phyloP scores from a whole-genome alignment of 257 asterid genomes.

The Linaria vulgaris region DNA sequence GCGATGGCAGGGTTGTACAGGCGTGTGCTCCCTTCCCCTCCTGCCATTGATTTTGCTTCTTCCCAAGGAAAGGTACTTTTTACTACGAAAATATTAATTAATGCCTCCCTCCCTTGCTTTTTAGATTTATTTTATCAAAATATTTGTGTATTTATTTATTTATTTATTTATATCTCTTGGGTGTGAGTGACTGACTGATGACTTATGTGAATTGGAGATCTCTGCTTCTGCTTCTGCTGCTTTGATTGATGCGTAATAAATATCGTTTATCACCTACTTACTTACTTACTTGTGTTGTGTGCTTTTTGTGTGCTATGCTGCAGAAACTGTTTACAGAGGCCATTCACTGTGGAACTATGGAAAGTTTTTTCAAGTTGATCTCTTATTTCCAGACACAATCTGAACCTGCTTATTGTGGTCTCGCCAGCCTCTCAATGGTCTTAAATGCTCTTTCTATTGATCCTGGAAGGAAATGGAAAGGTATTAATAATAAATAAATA shows the following conservation, averaged over 20 bases:
- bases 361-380: conserved; percentile 88
- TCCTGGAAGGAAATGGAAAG: conserved; percentile 99
- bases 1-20: conserved; percentile 22
- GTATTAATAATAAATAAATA: too few species aligned
- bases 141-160: too few species aligned
- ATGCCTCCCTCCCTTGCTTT: too few species aligned
- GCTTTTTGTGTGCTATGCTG: conserved; percentile 25
- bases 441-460: conserved; percentile 96
- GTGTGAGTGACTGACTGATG: too few species aligned
- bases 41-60: conserved; percentile 22
- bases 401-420: conserved; percentile 97
- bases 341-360: conserved; percentile 88
- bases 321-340: conserved; percentile 95
- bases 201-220: too few species aligned
- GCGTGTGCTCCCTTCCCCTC: conserved; percentile 22
- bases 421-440: conserved; percentile 99
- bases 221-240: too few species aligned
- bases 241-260: too few species aligned
- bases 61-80: conserved; percentile 21
- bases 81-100: too few species aligned
- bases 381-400: conserved; percentile 98
- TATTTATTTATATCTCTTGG: too few species aligned
- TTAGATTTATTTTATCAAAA: too few species aligned
- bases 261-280: too few species aligned
- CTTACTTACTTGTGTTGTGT: too few species aligned